Conservation (phyloP, 2,329 filamentous ascomycete genomes). For the Fusarium albosuccineum region DNA sequence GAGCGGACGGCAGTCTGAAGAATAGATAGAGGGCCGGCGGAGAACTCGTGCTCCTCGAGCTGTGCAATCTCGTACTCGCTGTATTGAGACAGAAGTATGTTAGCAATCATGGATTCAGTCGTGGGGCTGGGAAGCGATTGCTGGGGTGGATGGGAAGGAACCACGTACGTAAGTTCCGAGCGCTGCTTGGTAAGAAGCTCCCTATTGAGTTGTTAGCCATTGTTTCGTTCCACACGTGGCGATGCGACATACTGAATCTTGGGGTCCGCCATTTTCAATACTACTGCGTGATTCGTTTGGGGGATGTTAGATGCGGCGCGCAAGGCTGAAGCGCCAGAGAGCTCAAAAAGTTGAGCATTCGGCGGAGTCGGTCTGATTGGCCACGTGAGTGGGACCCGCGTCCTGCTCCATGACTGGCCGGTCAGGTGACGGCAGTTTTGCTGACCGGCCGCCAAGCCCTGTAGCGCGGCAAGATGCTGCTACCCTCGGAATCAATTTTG, state of each 20-base stretch:
- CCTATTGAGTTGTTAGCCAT: slow-evolving; percentile 62
- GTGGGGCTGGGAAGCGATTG: slow-evolving; percentile 27
- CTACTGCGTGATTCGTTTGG: slow-evolving; percentile 29
- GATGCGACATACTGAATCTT: slow-evolving; percentile 75
- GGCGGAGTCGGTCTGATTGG: background rate
- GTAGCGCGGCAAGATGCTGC: slow-evolving; percentile 36
- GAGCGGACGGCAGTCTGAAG: slow-evolving; percentile 96
- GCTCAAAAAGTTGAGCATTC: slow-evolving; percentile 50
- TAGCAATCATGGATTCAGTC: slow-evolving; percentile 36
- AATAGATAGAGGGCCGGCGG: slow-evolving; percentile 77
- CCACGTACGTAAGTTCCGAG: slow-evolving; percentile 86
- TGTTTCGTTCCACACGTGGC: background rate
- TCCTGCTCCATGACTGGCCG: background rate
- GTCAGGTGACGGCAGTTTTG: background rate
- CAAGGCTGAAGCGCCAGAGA: slow-evolving; percentile 51
- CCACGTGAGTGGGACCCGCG: slow-evolving; percentile 14
- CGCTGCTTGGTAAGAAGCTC: slow-evolving; percentile 91
- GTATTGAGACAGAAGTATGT: slow-evolving; percentile 23
- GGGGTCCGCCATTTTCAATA: slow-evolving; percentile 69
- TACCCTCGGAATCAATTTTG: slow-evolving; percentile 45
- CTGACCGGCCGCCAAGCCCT: background rate
- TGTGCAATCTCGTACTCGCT: slow-evolving; percentile 93
- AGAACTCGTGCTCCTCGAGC: slow-evolving; percentile 70
- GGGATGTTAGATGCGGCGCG: slow-evolving; percentile 43
- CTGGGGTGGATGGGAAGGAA: slow-evolving; percentile 19